Base-by-base conservation (phyloP, 192 early-diverging fungal species). In the Coemansia sp. region DNA sequence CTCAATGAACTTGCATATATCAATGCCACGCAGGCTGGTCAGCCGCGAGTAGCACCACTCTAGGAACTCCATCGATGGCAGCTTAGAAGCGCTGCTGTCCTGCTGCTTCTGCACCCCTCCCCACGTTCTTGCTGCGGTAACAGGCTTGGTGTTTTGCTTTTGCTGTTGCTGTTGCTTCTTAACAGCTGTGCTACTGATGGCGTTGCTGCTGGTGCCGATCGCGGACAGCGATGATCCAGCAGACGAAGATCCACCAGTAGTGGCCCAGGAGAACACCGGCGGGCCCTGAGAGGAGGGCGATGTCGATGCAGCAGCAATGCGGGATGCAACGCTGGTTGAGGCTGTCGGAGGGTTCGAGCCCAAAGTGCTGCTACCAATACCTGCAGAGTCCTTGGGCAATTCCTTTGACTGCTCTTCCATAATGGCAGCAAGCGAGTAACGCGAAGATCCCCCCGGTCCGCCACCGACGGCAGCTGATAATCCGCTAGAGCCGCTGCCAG, bases 31-130 rank as follows among this genome's bases (percentile, higher is more conserved):
- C 9, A 89, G 75, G 49, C 82, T 85, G 67, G 82, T 84, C 41
- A 93, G 74, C 15, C 86, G 78, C 32, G 86, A 69, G 48, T 86
- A 74, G 74, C 88, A 89, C 91, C 91, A 93, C 58, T 83, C 77
- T 52, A 88, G 62, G 73, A 93, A 93, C 19, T 89, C 86, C 61
- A 88, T 86, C 14, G 87, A 88, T 9, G 78, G 78, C 46, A 75
- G 64, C 17, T 20, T 40, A 2, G 48, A 54, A 25, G 49, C 49
- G 10, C 49, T 25, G 23, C 15, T 52, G 20, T 52, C 14, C 48
- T 50, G 65, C 38, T 63, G 54, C 57, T 62, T 41, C 55, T 66
- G 43, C 42, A 50, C 15, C 19, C 62, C 4, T 54, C 58, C 50
- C 50, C 22, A 57, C 33, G 61, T 17, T 20, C 56, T 43, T 35